Evolutionary conservation across 139 green algal genomes (phyloP), one percentile per base, ranked within the genome.

Genomic region (Tetraselmis striata): DNA sequence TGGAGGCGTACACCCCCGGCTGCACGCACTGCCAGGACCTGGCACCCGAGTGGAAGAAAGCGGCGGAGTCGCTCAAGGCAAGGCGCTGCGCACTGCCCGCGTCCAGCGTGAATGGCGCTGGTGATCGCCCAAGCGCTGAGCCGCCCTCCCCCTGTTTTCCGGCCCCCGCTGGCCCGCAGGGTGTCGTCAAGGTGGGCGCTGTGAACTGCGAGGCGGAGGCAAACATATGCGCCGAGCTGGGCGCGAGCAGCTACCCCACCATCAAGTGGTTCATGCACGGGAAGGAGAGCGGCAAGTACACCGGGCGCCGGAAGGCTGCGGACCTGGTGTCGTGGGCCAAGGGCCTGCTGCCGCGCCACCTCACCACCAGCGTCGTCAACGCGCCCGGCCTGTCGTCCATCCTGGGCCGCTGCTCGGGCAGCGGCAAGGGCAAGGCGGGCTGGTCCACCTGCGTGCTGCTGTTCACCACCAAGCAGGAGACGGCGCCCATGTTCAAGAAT

Each of bases 1-100:
- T 67, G 45, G 11, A 67, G 45, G 45, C 45, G 11, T 79, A 80
- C 29, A 2, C 59, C n/a, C 26, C 85, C 74, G 85, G 81, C 79
- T 93, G 90, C 83, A 91, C 90, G 1, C 93, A 96, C 88, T 96
- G 93, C 84, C 82, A 87, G n/a, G 75, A 91, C 74, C 86, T 97
- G 80, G 88, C 90, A 0, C 90, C 90, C 77, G 94, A 96, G 81
- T 97, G 90, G 90, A 84, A 80, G 28, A 86, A 92, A 81, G 83
- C 93, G 22, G 93, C 91, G 1, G 79, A 79, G 0, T 83, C 90
- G 1, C 89, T 98, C 26, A 90, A 93, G 78, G 94, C 18, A 67
- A 18, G 45, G n/a, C n/a, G n/a, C n/a, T n/a, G n/a, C n/a, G n/a
- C n/a, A n/a, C n/a, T n/a, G n/a, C n/a, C n/a, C n/a, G n/a, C n/a